Percentiles rank a stretch among this genome's conserved stretches.
phyloP scores from a whole-genome alignment of 1,284 basidiomycete genomes.

The Golubevia pallescens region DNA sequence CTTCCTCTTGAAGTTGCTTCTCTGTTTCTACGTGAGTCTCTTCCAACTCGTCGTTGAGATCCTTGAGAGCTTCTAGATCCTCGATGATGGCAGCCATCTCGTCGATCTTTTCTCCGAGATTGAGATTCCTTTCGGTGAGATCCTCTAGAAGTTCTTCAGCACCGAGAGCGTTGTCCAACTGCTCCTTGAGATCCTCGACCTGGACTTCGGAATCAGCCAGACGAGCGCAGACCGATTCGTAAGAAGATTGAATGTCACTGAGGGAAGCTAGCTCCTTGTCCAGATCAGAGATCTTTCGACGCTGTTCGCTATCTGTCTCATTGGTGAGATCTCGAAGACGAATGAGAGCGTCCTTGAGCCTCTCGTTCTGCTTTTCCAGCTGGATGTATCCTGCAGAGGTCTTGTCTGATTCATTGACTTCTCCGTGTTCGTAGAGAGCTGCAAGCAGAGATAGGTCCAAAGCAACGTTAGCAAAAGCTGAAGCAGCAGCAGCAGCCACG shows the following conservation, averaged over 20 bases:
- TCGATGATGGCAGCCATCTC: constrained; percentile 94
- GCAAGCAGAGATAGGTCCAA: too few relatives aligned
- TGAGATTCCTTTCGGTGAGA: constrained; percentile 90
- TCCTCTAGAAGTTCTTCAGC: constrained; percentile 96
- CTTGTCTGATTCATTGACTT: constrained; percentile 13
- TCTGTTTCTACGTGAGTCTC: constrained; percentile 95
- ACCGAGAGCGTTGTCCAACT: constrained; percentile 91
- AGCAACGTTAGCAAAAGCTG: background rate
- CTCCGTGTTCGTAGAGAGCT: constrained; percentile 4
- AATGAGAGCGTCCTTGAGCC: constrained; percentile 90
- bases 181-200: constrained; percentile 89
- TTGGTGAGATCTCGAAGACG: constrained; percentile 83
- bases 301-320: constrained; percentile 85
- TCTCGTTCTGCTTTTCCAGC: constrained; percentile 93
- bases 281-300: constrained; percentile 80
- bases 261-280: constrained; percentile 76
- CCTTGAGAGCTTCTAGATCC: constrained; percentile 92
- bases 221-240: constrained; percentile 28
- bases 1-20: constrained; percentile 85
- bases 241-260: constrained; percentile 28
- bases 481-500: background rate
- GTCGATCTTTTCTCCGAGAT: constrained; percentile 79
- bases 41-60: constrained; percentile 95
- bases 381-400: constrained; percentile 69
- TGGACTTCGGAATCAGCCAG: constrained; percentile 73